Conservation (phyloP, 2,329 filamentous ascomycete genomes). For the Venturiaceae sp. region DNA sequence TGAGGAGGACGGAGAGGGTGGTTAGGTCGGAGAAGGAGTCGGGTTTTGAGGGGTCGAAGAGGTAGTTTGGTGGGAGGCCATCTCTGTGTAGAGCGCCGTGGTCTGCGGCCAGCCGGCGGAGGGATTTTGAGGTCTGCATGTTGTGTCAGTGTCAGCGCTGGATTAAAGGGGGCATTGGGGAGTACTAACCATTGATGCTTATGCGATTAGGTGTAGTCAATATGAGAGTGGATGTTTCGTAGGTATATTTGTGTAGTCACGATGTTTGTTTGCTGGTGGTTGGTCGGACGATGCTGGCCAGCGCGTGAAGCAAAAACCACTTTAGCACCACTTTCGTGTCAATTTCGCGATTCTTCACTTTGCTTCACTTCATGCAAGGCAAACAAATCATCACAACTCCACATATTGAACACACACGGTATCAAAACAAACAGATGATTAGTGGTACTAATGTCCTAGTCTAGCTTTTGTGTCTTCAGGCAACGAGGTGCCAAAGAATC, state of each 20-base stretch:
- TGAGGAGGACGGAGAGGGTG: slow-evolving; percentile 46
- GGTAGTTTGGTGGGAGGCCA: slow-evolving; percentile 51
- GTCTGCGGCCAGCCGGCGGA: slow-evolving; percentile 51
- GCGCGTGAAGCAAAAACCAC: no score
- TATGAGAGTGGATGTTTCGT: background rate
- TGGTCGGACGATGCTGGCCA: background rate
- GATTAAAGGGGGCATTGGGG: background rate
- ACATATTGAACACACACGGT: no score
- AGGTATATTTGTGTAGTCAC: background rate
- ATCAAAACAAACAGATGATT: background rate
- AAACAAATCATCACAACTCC: no score
- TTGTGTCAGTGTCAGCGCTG: background rate
- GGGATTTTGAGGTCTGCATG: slow-evolving; percentile 35
- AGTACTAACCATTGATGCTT: background rate
- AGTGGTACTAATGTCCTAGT: background rate
- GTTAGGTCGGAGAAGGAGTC: slow-evolving; percentile 42
- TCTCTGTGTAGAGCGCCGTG: slow-evolving; percentile 46
- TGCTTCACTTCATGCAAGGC: background rate
- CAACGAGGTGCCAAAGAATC: background rate
- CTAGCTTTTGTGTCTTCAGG: background rate
- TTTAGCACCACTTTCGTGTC: background rate
- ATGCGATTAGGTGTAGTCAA: background rate
- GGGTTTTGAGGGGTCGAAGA: slow-evolving; percentile 36
- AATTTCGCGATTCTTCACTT: background rate
- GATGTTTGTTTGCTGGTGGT: background rate